These are phyloP conservation scores for Pogostemon cablin DNA, from an alignment of 257 asterid species.

Conservation along the genomic window DNA sequence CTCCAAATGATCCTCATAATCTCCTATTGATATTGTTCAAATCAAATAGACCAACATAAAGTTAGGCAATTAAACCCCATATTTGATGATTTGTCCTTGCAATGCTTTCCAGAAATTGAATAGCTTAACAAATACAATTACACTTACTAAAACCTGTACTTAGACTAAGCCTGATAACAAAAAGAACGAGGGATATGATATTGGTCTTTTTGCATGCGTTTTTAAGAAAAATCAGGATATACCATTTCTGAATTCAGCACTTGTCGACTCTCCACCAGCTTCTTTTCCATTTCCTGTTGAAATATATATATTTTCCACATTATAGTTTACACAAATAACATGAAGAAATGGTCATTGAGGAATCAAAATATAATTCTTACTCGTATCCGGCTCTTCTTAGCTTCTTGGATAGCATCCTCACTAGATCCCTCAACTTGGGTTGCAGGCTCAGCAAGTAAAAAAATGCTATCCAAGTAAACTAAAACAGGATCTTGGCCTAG, in stretches of 20 bases:
- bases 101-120: not conserved
- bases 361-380: slow-evolving; percentile 50
- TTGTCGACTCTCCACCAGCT: slow-evolving; percentile 81
- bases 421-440: slow-evolving; percentile 91
- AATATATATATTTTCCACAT: slow-evolving; percentile 22
- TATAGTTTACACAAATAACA: slow-evolving; percentile 23
- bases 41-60: no score
- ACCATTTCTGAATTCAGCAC: slow-evolving; percentile 79
- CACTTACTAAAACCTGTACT: not conserved
- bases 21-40: no score
- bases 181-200: slow-evolving; percentile 1
- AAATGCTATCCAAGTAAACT: slow-evolving; percentile 89
- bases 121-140: not conserved
- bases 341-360: slow-evolving; percentile 5
- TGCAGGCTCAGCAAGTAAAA: slow-evolving; percentile 95
- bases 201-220: not conserved
- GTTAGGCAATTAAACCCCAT: no score
- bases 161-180: slow-evolving; percentile 21
- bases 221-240: slow-evolving; percentile 30
- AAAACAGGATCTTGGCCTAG: slow-evolving; percentile 98
- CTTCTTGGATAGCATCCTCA: slow-evolving; percentile 96
- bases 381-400: slow-evolving; percentile 76
- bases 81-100: not conserved
- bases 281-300: slow-evolving; percentile 85
- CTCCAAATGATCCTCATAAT: no score